These are phyloP conservation scores for Hysterangium stoloniferum DNA, from an alignment of 768 basidiomycete genomes.

Conservation along the genomic window DNA sequence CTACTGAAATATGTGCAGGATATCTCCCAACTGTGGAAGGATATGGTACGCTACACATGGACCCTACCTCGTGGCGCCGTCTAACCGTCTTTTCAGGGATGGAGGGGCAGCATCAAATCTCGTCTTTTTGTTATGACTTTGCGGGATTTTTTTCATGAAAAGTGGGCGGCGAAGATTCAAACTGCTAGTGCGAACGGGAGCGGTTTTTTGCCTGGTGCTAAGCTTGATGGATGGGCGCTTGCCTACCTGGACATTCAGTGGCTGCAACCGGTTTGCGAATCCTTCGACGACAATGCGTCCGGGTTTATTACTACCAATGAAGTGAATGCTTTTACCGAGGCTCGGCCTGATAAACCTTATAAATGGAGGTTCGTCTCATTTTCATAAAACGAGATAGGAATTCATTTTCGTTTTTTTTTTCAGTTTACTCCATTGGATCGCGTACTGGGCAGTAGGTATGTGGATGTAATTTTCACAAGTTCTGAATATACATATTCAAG, in stretches of 20 bases:
- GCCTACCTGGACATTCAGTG: constrained; percentile 17
- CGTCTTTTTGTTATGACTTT: constrained; percentile 24
- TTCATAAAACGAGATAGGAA: neutral
- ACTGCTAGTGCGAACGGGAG: no score
- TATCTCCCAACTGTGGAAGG: constrained; percentile 9
- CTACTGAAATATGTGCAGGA: neutral
- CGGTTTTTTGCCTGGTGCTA: no score
- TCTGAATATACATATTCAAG: neutral
- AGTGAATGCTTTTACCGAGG: constrained; percentile 25
- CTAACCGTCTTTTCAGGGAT: constrained; percentile 2
- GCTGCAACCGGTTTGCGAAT: constrained; percentile 23
- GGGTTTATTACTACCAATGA: constrained; percentile 27
- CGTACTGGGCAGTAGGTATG: constrained; percentile 25
- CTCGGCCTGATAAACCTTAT: constrained; percentile 17
- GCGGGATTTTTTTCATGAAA: constrained; percentile 25
- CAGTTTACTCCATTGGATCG: constrained; percentile 26
- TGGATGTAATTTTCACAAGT: neutral
- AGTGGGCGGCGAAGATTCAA: constrained; percentile 2
- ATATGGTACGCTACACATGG: constrained; percentile 1
- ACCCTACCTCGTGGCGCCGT: no score
- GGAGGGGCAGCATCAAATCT: constrained; percentile 23
- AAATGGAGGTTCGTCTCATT: constrained; percentile 22
- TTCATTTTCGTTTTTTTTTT: neutral
- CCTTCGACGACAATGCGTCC: constrained; percentile 28
- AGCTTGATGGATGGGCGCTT: constrained; percentile 22